These are phyloP conservation scores for Lactarius psammicola DNA, from an alignment of 768 basidiomycete genomes.

Conservation along the genomic window DNA sequence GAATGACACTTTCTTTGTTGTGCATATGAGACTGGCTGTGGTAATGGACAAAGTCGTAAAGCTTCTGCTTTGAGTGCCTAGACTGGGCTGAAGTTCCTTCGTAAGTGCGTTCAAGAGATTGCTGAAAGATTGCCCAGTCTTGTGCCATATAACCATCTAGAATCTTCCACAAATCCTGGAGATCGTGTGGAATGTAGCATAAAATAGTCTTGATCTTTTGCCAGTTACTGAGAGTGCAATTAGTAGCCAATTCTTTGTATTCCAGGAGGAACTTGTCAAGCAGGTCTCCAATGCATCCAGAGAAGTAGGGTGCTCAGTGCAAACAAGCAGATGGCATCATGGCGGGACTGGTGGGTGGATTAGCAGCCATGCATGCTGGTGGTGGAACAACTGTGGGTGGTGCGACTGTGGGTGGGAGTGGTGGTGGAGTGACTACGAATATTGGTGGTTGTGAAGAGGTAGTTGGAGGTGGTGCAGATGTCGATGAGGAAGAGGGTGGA, in stretches of 20 bases:
- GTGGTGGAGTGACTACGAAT: too few relatives aligned
- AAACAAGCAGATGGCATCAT: not conserved
- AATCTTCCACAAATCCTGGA: not conserved
- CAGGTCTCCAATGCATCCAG: not conserved
- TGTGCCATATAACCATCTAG: not conserved
- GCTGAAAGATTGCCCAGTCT: not conserved
- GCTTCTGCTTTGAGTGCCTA: too few relatives aligned
- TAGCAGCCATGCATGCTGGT: too few relatives aligned
- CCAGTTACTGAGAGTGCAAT: not conserved
- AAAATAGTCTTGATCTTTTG: not conserved
- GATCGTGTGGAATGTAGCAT: not conserved
- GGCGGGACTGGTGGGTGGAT: not conserved
- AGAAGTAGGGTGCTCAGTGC: not conserved
- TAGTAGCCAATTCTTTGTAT: not conserved
- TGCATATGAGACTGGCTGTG: too few relatives aligned
- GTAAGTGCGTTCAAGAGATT: not conserved
- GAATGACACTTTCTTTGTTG: too few relatives aligned
- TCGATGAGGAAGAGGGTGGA: too few relatives aligned
- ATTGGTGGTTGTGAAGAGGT: too few relatives aligned
- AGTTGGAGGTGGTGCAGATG: too few relatives aligned
- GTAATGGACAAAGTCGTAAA: too few relatives aligned
- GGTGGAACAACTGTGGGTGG: too few relatives aligned
- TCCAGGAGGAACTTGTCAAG: not conserved
- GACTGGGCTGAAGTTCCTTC: not conserved
- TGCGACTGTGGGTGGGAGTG: too few relatives aligned